phyloP scores from a whole-genome alignment of 306 rosid genomes.

The Betula pendula region DNA sequence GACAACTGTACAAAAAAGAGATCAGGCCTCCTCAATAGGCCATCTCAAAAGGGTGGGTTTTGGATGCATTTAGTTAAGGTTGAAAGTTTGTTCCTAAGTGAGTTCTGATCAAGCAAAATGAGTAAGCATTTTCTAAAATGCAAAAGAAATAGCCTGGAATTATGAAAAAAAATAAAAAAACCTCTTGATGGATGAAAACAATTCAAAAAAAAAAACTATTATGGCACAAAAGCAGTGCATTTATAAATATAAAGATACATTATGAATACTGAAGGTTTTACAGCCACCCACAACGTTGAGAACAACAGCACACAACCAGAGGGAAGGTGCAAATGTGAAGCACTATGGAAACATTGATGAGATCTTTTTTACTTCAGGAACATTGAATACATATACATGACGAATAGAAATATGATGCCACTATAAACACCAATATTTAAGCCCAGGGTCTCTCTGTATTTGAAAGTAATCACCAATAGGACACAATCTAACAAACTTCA shows the following conservation, averaged over 20 bases:
- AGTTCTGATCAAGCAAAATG: neutral
- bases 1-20: neutral
- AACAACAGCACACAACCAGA: neutral
- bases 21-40: constrained; percentile 9
- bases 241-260: neutral
- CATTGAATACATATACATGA: neutral
- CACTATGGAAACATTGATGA: neutral
- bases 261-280: neutral
- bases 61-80: neutral
- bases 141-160: constrained; percentile 17
- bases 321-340: constrained; percentile 5
- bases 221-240: neutral
- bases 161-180: neutral
- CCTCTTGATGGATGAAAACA: neutral
- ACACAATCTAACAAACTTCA: neutral
- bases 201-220: neutral
- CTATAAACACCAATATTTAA: neutral
- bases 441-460: neutral
- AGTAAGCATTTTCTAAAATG: constrained; percentile 15
- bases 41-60: constrained; percentile 9
- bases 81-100: neutral
- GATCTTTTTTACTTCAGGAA: neutral
- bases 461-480: neutral
- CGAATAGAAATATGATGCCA: neutral
- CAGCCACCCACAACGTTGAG: neutral